These are phyloP conservation scores for Priceomyces carsonii DNA, from an alignment of 805 yeast genomes.

Conservation along the genomic window DNA sequence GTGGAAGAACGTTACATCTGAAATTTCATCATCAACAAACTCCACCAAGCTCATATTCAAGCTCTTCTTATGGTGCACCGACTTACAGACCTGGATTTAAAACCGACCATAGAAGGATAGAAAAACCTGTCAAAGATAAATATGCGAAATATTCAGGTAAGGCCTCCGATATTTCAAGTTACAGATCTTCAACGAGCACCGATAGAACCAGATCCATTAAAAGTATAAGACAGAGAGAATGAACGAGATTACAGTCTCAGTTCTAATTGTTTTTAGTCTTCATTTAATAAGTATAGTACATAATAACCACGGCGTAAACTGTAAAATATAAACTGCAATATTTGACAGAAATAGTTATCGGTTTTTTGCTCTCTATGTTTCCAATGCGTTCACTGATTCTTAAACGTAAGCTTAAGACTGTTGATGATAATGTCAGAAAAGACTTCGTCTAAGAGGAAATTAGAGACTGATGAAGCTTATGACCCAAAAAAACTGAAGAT, in stretches of 20 bases:
- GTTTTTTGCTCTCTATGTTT: too few relatives aligned
- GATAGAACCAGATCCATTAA: constrained; percentile 13
- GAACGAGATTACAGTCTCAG: background rate
- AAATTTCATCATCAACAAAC: constrained; percentile 14
- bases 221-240: constrained; percentile 13
- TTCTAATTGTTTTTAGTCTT: background rate
- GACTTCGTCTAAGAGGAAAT: constrained; percentile 17
- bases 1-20: constrained; percentile 26
- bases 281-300: background rate
- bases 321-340: constrained; percentile 2
- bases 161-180: constrained; percentile 1
- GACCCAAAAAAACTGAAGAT: constrained; percentile 12
- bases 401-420: too few relatives aligned
- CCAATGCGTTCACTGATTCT: too few relatives aligned
- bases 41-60: constrained; percentile 1
- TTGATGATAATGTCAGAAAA: constrained; percentile 13
- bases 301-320: constrained; percentile 1
- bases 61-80: background rate
- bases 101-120: constrained; percentile 5
- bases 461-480: constrained; percentile 13
- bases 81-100: background rate
- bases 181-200: constrained; percentile 6
- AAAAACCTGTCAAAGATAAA: constrained; percentile 18
- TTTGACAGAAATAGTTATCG: background rate
- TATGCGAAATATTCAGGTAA: constrained; percentile 20